Evolutionary conservation across 2,329 filamentous ascomycete species (phyloP).

Genomic region (Hirsutella thompsonii): DNA sequence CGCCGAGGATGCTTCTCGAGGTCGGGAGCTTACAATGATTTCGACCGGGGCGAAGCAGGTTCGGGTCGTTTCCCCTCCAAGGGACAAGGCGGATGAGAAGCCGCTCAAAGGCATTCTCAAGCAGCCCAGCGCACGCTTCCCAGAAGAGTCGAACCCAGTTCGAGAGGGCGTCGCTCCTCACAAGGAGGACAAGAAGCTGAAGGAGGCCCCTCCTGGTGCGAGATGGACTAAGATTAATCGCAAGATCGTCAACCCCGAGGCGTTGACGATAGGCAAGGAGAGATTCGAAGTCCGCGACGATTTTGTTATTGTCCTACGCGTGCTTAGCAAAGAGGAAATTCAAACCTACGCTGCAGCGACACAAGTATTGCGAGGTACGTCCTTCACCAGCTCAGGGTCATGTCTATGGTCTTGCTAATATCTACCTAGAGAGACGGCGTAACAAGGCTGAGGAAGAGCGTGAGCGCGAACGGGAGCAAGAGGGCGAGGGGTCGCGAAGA

Average conservation of each 20-base stretch:
- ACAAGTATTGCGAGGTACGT: constrained; percentile 63
- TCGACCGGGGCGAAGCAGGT: constrained; percentile 32
- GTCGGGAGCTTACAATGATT: constrained; percentile 25
- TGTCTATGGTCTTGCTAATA: background rate
- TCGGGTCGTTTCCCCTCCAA: constrained; percentile 63
- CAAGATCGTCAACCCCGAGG: constrained; percentile 78
- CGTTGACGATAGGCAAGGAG: constrained; percentile 75
- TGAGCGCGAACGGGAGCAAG: constrained; percentile 17
- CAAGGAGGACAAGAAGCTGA: constrained; percentile 65
- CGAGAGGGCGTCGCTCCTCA: constrained; percentile 88
- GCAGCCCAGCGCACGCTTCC: constrained; percentile 68
- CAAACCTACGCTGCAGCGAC: constrained; percentile 76
- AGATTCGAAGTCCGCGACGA: constrained; percentile 85
- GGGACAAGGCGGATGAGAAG: constrained; percentile 50
- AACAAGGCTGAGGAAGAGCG: constrained; percentile 16
- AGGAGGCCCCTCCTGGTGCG: constrained; percentile 63
- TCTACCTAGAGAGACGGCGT: constrained; percentile 15
- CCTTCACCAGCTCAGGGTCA: background rate
- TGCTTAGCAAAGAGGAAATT: constrained; percentile 80
- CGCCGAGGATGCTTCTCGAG: constrained; percentile 21
- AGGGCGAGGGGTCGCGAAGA: constrained; percentile 9
- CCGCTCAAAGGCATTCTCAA: constrained; percentile 78
- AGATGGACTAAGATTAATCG: constrained; percentile 91
- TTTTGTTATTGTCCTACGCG: constrained; percentile 84
- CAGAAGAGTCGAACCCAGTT: constrained; percentile 71